These are phyloP conservation scores for Nigrospora osmanthi DNA, from an alignment of 2,329 filamentous ascomycete genomes.

Conservation along the genomic window DNA sequence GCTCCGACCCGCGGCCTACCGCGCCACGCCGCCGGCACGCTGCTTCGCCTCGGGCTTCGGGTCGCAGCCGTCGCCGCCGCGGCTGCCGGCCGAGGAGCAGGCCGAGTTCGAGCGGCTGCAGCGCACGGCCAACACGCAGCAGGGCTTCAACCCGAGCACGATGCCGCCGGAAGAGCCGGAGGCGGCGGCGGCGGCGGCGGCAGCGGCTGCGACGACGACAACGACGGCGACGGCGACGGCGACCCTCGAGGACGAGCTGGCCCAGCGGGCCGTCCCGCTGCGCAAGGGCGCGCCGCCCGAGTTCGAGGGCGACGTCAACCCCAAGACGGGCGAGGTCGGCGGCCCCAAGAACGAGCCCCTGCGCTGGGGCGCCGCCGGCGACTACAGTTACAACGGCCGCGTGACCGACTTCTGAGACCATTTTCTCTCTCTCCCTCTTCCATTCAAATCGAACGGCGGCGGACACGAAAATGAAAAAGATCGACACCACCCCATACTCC, in stretches of 20 bases:
- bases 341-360: conserved; percentile 96
- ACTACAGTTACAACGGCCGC: conserved; percentile 91
- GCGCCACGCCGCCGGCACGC: neutral
- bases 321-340: conserved; percentile 89
- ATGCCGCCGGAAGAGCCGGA: conserved; percentile 4
- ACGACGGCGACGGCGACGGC: conserved; percentile 1
- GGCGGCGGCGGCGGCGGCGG: neutral
- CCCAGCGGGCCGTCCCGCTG: conserved; percentile 26
- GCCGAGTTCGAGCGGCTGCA: conserved; percentile 65
- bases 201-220: neutral
- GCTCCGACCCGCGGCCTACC: neutral
- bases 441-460: too few species aligned
- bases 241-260: neutral
- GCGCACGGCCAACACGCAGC: conserved; percentile 38
- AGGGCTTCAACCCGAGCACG: conserved; percentile 20
- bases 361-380: conserved; percentile 68
- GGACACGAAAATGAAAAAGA: too few species aligned
- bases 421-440: neutral
- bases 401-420: conserved; percentile 73
- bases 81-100: conserved; percentile 61
- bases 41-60: neutral
- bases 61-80: conserved; percentile 54
- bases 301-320: conserved; percentile 88
- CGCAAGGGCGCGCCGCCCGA: conserved; percentile 69
- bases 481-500: too few species aligned